Base-by-base conservation (phyloP, 768 basidiomycete genomes). In the Termitomyces eurrhizus region DNA sequence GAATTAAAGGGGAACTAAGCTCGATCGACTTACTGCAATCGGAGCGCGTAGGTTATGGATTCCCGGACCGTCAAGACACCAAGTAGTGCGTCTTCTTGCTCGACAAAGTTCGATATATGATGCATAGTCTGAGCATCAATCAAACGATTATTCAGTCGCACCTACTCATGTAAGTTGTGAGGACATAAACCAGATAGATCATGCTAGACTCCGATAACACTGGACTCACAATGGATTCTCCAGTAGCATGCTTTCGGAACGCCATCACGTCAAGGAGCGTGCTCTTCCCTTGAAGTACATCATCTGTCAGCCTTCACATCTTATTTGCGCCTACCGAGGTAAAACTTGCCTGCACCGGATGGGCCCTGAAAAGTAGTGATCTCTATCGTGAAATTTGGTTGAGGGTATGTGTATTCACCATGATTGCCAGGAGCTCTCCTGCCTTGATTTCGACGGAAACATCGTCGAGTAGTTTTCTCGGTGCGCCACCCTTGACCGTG, bases 1-100 rank as follows among this genome's bases (percentile, higher is more conserved):
- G 13, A n/a, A n/a, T 14, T 52, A 33, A 8, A 36, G 24, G 32
- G 29, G 9, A 36, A 55, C 12, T 18, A 46, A 14, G 54, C 49
- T 37, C 33, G 21, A 36, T 18, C 1, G 18, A 69, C 77, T 53
- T 51, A 80, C 80, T 80, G 77, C 8, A 86, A 73, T 4, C 79
- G 73, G 7, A 83, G 75, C 1, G 83, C 79, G 66, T 81, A 86
- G 0, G 73, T 62, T 35, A 87, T 74, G 0, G 82, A 83, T 68
- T 87, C 84, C 1, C 77, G 72, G 14, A 84, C 85, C 16, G 85
- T 84, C 35, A 86, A 69, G 14, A 83, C 82, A 5, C 85, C 84
- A 9, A 85, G 70, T 1, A 87, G 72, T 0, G 83, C 80, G 62
- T 87, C 85, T 61, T 83, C 80, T 63, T 87, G 85, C 68, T 86